A percentile compares a stretch with the other conserved stretches of the same genome.
Conservation (phyloP, 306 rosid species). For the Gastrolobium villosum region DNA sequence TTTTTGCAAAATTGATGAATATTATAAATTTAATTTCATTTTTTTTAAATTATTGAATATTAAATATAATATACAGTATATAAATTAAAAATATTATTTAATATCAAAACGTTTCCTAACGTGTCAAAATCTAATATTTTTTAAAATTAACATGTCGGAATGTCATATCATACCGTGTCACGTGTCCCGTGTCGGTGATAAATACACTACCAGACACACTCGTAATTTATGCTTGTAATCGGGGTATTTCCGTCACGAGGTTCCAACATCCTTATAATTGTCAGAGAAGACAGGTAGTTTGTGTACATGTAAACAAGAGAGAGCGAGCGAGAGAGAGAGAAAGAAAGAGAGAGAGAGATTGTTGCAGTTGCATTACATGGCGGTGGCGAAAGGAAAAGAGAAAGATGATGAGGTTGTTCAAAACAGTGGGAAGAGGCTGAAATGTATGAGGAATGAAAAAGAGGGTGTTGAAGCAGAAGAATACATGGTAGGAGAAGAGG, state of each 20-base stretch:
- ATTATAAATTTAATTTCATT: too few species aligned
- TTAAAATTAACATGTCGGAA: too few species aligned
- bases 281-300: not conserved
- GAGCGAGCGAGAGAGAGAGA: slow-evolving; percentile 7
- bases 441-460: slow-evolving; percentile 49
- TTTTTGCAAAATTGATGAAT: too few species aligned
- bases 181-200: too few species aligned
- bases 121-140: too few species aligned
- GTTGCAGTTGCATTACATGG: slow-evolving; percentile 42
- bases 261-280: slow-evolving; percentile 18
- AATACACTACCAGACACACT: accelerated
- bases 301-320: not conserved
- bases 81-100: too few species aligned
- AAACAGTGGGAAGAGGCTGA: slow-evolving; percentile 77
- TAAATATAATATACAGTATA: too few species aligned
- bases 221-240: not conserved
- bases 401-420: slow-evolving; percentile 54
- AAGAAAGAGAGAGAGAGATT: not conserved
- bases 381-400: slow-evolving; percentile 69
- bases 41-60: too few species aligned
- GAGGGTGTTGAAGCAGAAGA: not conserved
- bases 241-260: slow-evolving; percentile 20
- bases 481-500: slow-evolving; percentile 48
- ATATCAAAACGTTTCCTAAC: too few species aligned
- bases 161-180: too few species aligned